Evolutionary conservation across 73 alveolate genomes (phyloP), one percentile per base, ranked within the genome.

Genomic region (Paramecium bursaria): DNA sequence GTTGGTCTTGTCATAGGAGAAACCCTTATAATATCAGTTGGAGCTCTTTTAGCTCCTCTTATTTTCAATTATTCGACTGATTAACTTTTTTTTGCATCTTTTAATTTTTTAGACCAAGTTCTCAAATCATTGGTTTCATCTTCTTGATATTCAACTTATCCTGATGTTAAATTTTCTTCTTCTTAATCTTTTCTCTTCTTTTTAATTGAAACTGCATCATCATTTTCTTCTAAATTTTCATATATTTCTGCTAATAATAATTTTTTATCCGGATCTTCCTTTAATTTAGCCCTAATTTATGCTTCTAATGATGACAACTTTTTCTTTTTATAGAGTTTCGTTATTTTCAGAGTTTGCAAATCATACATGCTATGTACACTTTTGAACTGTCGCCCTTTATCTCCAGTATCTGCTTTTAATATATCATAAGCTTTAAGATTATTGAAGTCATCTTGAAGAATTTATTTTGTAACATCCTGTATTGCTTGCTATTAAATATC

Each of bases 351-450:
- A 39, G 82, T 6, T 42, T 67, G 44, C 5, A 67, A 47, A 46
- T 67, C 82, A 39, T 67, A 67, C 82, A 67, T 67, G 21, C 44
- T 67, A 47, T 67, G 82, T 15, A 67, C 55, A 10, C 60, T 39
- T 27, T 67, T 67, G 39, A 67, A 67, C 22, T 31, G 39, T 39
- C 19, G 21, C 1, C 76, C 76, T 57, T 48, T 48, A 30, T 57
- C 33, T 15, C 44, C 82, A 19, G n/a, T n/a, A n/a, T 67, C 82
- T 0, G 46, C 42, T 42, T 67, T 67, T 15, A 44, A 33, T 3
- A 67, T 67, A 22, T 67, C 82, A 67, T 67, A 67, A 15, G 27
- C 33, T 67, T 67, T 33, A 22, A 67, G 33, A 17, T 53, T 25
- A 47, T 67, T 67, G 21, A 67, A 67, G 19, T 67, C 23, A 67